Percentiles rank a stretch among this genome's conserved stretches.
Evolutionary conservation across 2,329 filamentous ascomycete genomes (phyloP).

Genomic region (Verticillium albo-atrum): DNA sequence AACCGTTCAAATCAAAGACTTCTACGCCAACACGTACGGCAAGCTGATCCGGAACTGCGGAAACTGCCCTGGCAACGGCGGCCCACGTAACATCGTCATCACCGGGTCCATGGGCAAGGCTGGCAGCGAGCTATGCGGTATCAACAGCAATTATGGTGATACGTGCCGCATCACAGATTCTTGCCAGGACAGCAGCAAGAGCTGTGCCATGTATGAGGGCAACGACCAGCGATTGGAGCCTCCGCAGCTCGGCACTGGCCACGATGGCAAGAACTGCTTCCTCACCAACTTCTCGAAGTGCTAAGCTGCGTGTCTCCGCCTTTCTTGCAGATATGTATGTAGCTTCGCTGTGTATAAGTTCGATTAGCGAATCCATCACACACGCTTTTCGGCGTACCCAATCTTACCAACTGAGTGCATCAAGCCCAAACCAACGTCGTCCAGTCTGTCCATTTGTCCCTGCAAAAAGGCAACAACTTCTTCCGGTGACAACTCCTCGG

Average conservation of each 20-base stretch:
- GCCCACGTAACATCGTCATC: slow-evolving; percentile 38
- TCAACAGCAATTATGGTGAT: slow-evolving; percentile 32
- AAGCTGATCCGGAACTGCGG: slow-evolving; percentile 44
- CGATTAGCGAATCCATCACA: no score
- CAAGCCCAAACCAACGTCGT: no score
- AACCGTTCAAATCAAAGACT: slow-evolving; percentile 26
- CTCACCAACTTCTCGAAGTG: slow-evolving; percentile 3
- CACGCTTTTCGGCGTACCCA: no score
- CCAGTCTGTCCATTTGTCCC: no score
- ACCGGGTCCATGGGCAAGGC: slow-evolving; percentile 34
- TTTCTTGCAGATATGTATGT: not conserved
- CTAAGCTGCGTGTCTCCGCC: not conserved
- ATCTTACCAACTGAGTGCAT: no score
- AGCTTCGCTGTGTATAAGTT: no score
- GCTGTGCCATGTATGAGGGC: slow-evolving; percentile 9
- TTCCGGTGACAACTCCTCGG: no score
- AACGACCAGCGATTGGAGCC: slow-evolving; percentile 7
- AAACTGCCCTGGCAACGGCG: slow-evolving; percentile 38
- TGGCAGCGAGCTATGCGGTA: slow-evolving; percentile 30
- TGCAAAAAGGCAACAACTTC: no score
- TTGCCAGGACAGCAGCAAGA: slow-evolving; percentile 11
- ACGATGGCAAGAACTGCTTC: slow-evolving; percentile 9
- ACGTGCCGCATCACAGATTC: slow-evolving; percentile 8
- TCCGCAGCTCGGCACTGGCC: slow-evolving; percentile 5
- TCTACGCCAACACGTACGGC: slow-evolving; percentile 36